Percentiles rank a stretch among this genome's conserved stretches.
phyloP scores from a whole-genome alignment of 2,329 filamentous ascomycete genomes.

The Pestalotiopsis sp. region DNA sequence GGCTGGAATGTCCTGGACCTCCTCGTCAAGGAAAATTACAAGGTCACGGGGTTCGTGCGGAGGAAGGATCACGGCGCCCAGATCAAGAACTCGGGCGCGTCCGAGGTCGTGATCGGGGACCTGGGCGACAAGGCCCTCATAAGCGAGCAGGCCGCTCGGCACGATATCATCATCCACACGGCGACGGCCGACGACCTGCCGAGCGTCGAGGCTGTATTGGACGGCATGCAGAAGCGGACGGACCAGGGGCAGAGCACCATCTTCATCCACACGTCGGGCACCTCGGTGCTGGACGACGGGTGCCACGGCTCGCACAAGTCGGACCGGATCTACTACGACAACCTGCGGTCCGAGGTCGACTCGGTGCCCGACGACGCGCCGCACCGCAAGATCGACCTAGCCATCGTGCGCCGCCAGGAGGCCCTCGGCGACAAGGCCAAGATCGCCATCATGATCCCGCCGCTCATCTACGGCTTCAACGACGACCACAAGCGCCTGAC shows the following conservation, averaged over 20 bases:
- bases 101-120: conserved; percentile 39
- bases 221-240: conserved; percentile 42
- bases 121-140: conserved; percentile 43
- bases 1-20: conserved; percentile 49
- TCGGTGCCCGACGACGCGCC: conserved; percentile 42
- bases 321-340: conserved; percentile 45
- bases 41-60: conserved; percentile 44
- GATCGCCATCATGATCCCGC: conserved; percentile 50
- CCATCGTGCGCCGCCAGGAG: conserved; percentile 40
- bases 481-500: conserved; percentile 43
- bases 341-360: conserved; percentile 41
- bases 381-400: conserved; percentile 48
- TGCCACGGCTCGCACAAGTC: conserved; percentile 34
- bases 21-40: conserved; percentile 42
- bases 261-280: conserved; percentile 53
- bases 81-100: conserved; percentile 37
- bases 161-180: conserved; percentile 50
- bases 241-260: conserved; percentile 39
- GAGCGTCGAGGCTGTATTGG: conserved; percentile 45
- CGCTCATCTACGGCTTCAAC: conserved; percentile 49
- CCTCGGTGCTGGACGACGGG: conserved; percentile 41
- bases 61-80: conserved; percentile 38
- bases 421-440: conserved; percentile 42
- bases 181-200: conserved; percentile 52
- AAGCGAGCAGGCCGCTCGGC: conserved; percentile 34